Percentiles rank a stretch among this genome's conserved stretches.
Conservation (phyloP, 177 flowering plant species). For the Tripterygium wilfordii region DNA sequence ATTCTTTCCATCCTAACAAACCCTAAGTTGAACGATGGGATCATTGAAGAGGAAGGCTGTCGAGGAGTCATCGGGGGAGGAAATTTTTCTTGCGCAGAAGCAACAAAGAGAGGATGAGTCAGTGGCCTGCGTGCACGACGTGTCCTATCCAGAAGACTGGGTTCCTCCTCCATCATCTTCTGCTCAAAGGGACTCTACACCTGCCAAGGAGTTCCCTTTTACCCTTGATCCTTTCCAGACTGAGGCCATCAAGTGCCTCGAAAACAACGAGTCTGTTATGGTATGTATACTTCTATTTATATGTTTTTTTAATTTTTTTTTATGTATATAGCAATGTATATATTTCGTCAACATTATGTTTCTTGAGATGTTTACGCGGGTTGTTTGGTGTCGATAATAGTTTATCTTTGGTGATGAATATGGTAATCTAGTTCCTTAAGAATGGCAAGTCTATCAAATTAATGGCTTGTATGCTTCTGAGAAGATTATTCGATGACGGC, state of each 20-base stretch:
- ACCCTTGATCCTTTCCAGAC: conserved; percentile 86
- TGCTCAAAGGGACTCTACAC: conserved; percentile 19
- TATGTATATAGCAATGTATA: no score
- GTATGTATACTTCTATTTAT: conserved; percentile 24
- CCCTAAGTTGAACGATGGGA: conserved; percentile 37
- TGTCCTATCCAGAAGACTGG: conserved; percentile 72
- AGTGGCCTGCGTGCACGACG: conserved; percentile 77
- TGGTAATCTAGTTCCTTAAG: no score
- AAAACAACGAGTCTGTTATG: conserved; percentile 86
- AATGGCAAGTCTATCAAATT: no score
- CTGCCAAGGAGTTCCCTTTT: conserved; percentile 83
- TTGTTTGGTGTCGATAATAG: neutral
- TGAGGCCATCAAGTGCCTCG: conserved; percentile 83
- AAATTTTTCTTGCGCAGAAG: conserved; percentile 25
- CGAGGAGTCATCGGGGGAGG: conserved; percentile 22
- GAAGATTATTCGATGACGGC: no score
- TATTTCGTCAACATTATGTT: no score
- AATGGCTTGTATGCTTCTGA: no score
- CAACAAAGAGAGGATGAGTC: conserved; percentile 28
- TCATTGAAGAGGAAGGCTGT: conserved; percentile 68
- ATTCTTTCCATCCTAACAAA: no score
- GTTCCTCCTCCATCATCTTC: conserved; percentile 15
- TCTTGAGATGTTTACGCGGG: no score
- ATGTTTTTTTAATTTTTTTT: neutral
- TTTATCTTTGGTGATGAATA: neutral